Evolutionary conservation across 2,329 filamentous ascomycete genomes (phyloP).

Genomic region (Pseudopithomyces chartarum): DNA sequence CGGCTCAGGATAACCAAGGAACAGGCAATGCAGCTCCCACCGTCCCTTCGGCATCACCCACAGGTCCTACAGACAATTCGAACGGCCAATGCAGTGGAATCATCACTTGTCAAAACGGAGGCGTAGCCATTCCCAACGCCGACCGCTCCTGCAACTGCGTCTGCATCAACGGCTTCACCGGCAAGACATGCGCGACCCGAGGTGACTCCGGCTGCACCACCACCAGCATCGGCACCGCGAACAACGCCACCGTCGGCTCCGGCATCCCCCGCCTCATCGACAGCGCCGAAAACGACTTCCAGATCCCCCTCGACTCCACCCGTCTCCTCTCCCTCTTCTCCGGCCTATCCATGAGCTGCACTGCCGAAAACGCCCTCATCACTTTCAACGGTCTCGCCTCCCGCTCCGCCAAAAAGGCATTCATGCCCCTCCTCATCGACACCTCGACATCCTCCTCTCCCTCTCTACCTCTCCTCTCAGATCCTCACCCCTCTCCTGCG

Average conservation of each 20-base stretch:
- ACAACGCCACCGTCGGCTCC: constrained; percentile 75
- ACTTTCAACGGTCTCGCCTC: constrained; percentile 68
- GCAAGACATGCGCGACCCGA: constrained; percentile 59
- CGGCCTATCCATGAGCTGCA: constrained; percentile 75
- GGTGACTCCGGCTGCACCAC: constrained; percentile 63
- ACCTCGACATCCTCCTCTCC: constrained; percentile 25
- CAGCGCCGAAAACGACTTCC: constrained; percentile 70
- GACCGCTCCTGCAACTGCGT: constrained; percentile 77
- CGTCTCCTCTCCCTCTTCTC: constrained; percentile 79
- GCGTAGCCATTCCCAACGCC: constrained; percentile 71
- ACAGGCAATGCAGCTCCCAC: constrained; percentile 29
- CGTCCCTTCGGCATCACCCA: constrained; percentile 22
- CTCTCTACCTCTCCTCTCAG: constrained; percentile 29
- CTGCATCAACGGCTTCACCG: constrained; percentile 86
- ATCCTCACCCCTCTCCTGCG: constrained; percentile 22
- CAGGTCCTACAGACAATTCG: constrained; percentile 19
- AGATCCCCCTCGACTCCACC: constrained; percentile 72
- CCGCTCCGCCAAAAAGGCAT: constrained; percentile 24
- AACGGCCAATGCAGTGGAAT: constrained; percentile 60
- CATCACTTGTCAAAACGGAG: constrained; percentile 77
- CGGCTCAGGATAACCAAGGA: constrained; percentile 24
- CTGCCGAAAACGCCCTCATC: constrained; percentile 83
- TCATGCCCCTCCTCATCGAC: constrained; percentile 27
- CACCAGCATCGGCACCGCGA: constrained; percentile 48
- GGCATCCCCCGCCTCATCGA: constrained; percentile 76